phyloP scores from a whole-genome alignment of 148 eudicot genomes.

The Cornus controversa region DNA sequence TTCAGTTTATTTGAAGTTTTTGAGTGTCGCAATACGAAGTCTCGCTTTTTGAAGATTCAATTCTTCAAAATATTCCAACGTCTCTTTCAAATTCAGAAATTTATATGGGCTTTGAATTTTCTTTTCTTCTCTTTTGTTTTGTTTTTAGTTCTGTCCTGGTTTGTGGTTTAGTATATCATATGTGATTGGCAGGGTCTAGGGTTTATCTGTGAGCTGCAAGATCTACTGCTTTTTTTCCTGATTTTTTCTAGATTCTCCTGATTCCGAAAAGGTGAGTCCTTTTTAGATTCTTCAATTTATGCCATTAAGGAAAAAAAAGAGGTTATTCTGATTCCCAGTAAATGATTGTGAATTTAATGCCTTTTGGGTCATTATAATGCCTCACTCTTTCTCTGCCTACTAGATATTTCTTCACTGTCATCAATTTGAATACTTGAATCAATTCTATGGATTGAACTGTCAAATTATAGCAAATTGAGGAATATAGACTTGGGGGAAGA shows the following conservation, averaged over 20 bases:
- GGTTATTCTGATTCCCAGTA: constrained; percentile 28
- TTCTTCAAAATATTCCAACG: not conserved
- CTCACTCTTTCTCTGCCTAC: not conserved
- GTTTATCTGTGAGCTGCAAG: not conserved
- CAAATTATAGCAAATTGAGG: not conserved
- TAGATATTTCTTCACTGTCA: not conserved
- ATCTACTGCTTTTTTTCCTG: not conserved
- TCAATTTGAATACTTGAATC: not conserved
- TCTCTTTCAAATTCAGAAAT: not conserved
- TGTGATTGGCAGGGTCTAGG: not conserved
- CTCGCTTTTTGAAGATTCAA: no score
- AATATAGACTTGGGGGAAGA: not conserved
- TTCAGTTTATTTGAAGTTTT: not conserved
- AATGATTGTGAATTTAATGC: constrained; percentile 9
- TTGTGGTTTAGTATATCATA: not conserved
- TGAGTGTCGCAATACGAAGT: no score
- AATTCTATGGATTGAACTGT: not conserved
- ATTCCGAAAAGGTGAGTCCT: constrained; percentile 12
- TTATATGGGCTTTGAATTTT: not conserved
- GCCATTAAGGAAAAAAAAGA: constrained; percentile 13
- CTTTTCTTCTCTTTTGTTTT: not conserved
- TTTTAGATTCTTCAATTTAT: constrained; percentile 19
- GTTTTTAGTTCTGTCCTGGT: not conserved
- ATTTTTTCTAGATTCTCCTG: constrained; percentile 16
- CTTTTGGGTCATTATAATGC: not conserved